phyloP scores from a whole-genome alignment of 805 yeast genomes.

The Saturnispora ahearnii region DNA sequence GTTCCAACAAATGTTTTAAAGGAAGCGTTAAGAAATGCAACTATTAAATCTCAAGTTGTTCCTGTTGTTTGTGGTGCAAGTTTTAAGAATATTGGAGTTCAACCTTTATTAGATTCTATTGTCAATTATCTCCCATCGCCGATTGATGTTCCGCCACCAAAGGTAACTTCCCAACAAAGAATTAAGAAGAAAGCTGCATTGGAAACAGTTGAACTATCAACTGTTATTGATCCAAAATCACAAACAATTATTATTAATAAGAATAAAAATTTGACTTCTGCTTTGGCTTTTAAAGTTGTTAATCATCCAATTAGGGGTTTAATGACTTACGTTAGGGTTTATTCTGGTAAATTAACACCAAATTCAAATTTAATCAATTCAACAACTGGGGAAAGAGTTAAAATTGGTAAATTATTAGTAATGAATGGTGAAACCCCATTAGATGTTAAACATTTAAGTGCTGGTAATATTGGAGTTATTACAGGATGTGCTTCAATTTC shows the following conservation, averaged over 20 bases:
- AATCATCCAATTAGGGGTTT: constrained; percentile 78
- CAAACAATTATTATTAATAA: constrained; percentile 49
- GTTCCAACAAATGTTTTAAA: constrained; percentile 50
- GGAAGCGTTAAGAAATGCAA: constrained; percentile 53
- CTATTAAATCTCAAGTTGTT: constrained; percentile 46
- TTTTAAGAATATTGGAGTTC: constrained; percentile 88
- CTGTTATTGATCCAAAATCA: constrained; percentile 30
- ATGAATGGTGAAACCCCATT: constrained; percentile 88
- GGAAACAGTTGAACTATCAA: constrained; percentile 20
- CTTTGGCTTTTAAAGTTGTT: constrained; percentile 85
- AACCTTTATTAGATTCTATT: constrained; percentile 82
- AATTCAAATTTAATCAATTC: constrained; percentile 60
- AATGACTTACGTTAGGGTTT: constrained; percentile 80
- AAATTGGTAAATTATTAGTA: constrained; percentile 57
- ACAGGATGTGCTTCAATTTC: constrained; percentile 61
- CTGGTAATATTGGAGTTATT: constrained; percentile 92
- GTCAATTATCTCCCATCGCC: constrained; percentile 79
- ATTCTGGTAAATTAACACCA: constrained; percentile 64
- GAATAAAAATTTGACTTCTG: constrained; percentile 56
- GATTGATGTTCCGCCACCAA: constrained; percentile 49
- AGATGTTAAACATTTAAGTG: constrained; percentile 50
- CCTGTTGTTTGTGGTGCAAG: constrained; percentile 94
- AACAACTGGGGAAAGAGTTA: constrained; percentile 55
- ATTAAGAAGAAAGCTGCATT: constrained; percentile 12
- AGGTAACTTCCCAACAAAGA: constrained; percentile 27